A percentile compares a stretch with the other conserved stretches of the same genome.
These are phyloP conservation scores for Aciculoconidium aculeatum DNA, from an alignment of 805 yeast genomes.

Conservation along the genomic window DNA sequence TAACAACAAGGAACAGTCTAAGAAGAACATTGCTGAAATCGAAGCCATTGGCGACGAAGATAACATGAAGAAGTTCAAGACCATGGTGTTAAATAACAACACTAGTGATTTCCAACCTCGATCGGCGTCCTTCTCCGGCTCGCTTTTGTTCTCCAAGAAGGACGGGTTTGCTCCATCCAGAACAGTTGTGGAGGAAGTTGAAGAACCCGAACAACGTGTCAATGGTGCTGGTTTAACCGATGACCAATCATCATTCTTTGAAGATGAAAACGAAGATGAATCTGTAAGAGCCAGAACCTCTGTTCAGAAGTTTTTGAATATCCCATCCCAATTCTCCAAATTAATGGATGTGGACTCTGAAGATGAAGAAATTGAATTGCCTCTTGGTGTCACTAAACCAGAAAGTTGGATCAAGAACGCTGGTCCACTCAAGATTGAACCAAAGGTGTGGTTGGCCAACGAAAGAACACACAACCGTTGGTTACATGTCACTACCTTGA, in stretches of 20 bases:
- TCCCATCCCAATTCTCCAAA: conserved; percentile 27
- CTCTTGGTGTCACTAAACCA: conserved; percentile 87
- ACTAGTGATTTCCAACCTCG: conserved; percentile 28
- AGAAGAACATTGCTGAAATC: conserved; percentile 4
- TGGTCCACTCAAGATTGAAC: conserved; percentile 91
- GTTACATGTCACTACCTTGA: conserved; percentile 82
- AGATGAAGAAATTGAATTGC: conserved; percentile 74
- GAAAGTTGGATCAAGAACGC: conserved; percentile 72
- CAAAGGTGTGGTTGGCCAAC: conserved; percentile 97
- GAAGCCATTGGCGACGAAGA: conserved; percentile 45
- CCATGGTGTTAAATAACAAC: conserved; percentile 27
- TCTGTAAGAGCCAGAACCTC: conserved; percentile 8
- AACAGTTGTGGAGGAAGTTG: conserved; percentile 7
- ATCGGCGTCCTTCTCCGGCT: conserved; percentile 36
- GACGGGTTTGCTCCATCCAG: conserved; percentile 1
- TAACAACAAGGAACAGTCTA: conserved; percentile 8
- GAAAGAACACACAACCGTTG: conserved; percentile 96
- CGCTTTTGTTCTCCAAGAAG: conserved; percentile 15
- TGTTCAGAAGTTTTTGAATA: conserved; percentile 16
- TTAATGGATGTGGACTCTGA: conserved; percentile 70
- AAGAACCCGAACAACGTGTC: conserved; percentile 3
- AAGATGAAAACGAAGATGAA: conserved; percentile 26
- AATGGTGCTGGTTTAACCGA: conserved; percentile 10
- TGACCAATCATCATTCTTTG: conserved; percentile 27
- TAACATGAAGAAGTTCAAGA: conserved; percentile 36